Evolutionary conservation across 306 rosid species (phyloP).

Genomic region (Inga leiocalycina): DNA sequence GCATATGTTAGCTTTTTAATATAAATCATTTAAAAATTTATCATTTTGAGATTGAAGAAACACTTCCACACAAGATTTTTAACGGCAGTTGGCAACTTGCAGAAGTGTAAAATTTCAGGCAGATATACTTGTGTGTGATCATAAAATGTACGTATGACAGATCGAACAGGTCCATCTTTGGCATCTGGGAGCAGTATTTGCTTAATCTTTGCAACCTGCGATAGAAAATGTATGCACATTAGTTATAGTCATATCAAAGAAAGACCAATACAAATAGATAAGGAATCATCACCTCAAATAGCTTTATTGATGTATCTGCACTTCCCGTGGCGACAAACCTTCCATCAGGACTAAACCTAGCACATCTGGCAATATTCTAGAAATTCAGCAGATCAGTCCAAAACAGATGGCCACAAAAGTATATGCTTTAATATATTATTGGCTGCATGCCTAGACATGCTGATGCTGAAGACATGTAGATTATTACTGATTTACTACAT

Average conservation of each 20-base stretch:
- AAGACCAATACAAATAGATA: conserved; percentile 1
- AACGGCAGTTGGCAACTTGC: conserved; percentile 1
- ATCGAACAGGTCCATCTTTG: conserved; percentile 80
- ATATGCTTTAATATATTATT: neutral
- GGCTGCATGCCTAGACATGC: conserved; percentile 18
- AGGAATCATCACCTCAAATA: conserved; percentile 71
- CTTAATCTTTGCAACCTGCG: conserved; percentile 85
- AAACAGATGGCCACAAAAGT: conserved; percentile 21
- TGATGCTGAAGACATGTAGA: conserved; percentile 9
- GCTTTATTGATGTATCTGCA: conserved; percentile 89
- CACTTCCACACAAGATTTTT: conserved; percentile 7
- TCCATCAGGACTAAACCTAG: conserved; percentile 90
- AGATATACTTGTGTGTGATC: conserved; percentile 72
- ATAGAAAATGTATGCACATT: conserved; percentile 33
- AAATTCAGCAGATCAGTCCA: conserved; percentile 58
- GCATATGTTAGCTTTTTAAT: neutral
- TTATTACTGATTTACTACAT: conserved; percentile 6
- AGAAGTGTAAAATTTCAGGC: conserved; percentile 7
- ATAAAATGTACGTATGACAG: conserved; percentile 82
- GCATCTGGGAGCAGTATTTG: conserved; percentile 83
- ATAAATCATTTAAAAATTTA: neutral
- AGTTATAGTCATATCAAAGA: conserved; percentile 22
- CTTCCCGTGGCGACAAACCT: conserved; percentile 91
- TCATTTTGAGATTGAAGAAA: conserved; percentile 16
- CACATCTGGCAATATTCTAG: conserved; percentile 97